Evolutionary conservation across 2,329 filamentous ascomycete species (phyloP), one percentile per base, ranked within the genome.

Genomic region (Sporothrix brasiliensis): DNA sequence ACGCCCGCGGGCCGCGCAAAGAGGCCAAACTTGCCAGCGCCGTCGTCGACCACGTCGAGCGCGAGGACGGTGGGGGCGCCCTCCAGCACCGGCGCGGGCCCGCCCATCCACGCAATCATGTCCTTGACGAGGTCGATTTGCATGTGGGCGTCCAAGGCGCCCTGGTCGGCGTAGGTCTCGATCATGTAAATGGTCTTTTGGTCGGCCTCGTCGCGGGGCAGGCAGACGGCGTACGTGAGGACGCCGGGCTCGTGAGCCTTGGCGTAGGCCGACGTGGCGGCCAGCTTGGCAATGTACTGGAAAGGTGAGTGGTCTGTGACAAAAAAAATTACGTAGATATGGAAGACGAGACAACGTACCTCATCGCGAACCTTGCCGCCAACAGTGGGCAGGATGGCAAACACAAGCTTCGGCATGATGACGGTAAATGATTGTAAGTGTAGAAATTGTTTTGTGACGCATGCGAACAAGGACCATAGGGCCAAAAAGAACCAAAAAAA

Each of bases 131-230:
- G 54, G 7, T 69, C 50, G 19, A 61, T 70, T 6, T 71, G 61
- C 76, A 77, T 76, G 72, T 78, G 77, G 1, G 70, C 10, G 52
- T 77, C 74, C 41, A 76, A 73, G 1, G 76, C 73, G 5, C 73
- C 75, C 67, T 76, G 71, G 69, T 77, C 74, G 2, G 49, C 52
- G 67, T 76, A 78, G 65, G 76, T 74, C 67, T 78, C 76, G 13
- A 77, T 39, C 10, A 74, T 73, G 67, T 75, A 78, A 14, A 78
- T 71, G 0, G 75, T 75, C 49, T 72, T 77, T 30, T 76, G 73
- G 27, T 77, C 75, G 41, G 65, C 27, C 19, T 72, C 70, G 56
- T 74, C 73, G 19, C 76, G 75, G 4, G 76, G 76, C 4, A 77
- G 24, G n/a, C 74, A 71, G 24, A 74, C 70, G 30, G 74, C 73